Conservation (phyloP, 192 early-diverging fungal genomes). For the Chytriomyces confervae region DNA sequence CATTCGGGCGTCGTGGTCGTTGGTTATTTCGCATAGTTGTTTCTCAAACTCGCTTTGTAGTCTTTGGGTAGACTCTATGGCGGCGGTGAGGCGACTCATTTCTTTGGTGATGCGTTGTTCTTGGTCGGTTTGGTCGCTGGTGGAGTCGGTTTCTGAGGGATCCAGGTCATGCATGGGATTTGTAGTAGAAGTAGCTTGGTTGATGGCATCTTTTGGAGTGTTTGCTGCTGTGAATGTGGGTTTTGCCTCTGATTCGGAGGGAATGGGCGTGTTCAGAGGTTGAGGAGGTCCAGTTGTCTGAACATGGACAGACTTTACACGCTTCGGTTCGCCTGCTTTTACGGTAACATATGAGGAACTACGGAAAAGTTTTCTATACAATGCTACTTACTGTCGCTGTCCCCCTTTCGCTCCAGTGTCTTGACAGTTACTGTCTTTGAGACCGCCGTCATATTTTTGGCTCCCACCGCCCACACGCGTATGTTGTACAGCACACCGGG, state of each 20-base stretch:
- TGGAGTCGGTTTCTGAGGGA: neutral
- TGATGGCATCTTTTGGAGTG: neutral
- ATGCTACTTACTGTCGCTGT: neutral
- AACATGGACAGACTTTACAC: neutral
- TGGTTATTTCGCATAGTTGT: slow-evolving; percentile 18
- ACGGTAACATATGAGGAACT: too few species aligned
- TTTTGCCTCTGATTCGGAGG: neutral
- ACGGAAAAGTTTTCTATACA: neutral
- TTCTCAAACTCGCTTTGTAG: slow-evolving; percentile 23
- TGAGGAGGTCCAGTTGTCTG: neutral
- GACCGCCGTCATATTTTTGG: slow-evolving; percentile 32
- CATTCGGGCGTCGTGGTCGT: slow-evolving; percentile 16
- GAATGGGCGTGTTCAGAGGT: neutral
- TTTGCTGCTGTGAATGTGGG: neutral
- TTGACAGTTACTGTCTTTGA: slow-evolving; percentile 38
- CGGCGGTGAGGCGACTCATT: neutral
- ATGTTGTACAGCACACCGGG: slow-evolving; percentile 33
- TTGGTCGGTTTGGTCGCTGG: neutral
- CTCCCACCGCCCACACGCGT: slow-evolving; percentile 48
- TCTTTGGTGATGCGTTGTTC: neutral
- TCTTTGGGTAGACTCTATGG: neutral
- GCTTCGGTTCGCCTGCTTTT: neutral
- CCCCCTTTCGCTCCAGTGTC: slow-evolving; percentile 25
- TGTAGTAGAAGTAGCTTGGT: neutral
- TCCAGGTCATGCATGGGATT: neutral